Evolutionary conservation across 2,329 filamentous ascomycete species (phyloP).

Genomic region (Pseudogymnoascus sp.): DNA sequence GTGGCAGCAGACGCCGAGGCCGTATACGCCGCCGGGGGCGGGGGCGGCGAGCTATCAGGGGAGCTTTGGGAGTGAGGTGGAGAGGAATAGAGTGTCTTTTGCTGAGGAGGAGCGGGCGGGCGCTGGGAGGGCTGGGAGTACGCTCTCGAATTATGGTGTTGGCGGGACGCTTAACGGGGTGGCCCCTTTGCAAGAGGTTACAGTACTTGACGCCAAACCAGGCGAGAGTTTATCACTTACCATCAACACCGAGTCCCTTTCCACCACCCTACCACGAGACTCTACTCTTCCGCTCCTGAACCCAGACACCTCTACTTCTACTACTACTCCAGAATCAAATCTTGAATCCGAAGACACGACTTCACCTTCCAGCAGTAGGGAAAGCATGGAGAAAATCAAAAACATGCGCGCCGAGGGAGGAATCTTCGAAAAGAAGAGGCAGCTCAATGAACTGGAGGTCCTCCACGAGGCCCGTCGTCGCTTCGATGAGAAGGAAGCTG

Average conservation of each 20-base stretch:
- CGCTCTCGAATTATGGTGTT: neutral
- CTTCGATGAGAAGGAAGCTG: slow-evolving; percentile 53
- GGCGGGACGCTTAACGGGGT: neutral
- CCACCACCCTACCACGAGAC: neutral
- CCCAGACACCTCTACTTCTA: slow-evolving; percentile 14
- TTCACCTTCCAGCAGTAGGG: slow-evolving; percentile 21
- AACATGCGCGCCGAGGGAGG: slow-evolving; percentile 46
- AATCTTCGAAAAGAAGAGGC: slow-evolving; percentile 53
- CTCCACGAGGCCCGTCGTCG: slow-evolving; percentile 54
- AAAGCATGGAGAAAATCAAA: slow-evolving; percentile 15
- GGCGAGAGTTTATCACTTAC: slow-evolving; percentile 5
- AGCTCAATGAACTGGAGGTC: slow-evolving; percentile 44
- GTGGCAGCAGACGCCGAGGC: slow-evolving; percentile 52
- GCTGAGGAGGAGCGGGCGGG: neutral
- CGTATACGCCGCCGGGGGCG: slow-evolving; percentile 44
- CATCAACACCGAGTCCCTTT: neutral
- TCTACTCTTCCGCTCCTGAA: neutral
- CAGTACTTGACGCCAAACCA: slow-evolving; percentile 6
- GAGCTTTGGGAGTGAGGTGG: neutral
- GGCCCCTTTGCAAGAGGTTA: neutral
- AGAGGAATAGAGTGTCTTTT: neutral
- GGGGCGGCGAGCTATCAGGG: slow-evolving; percentile 3
- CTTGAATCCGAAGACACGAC: slow-evolving; percentile 17
- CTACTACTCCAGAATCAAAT: slow-evolving; percentile 21
- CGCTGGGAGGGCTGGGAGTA: neutral